Evolutionary conservation across 176 grass and related monocot genomes (phyloP).

Genomic region (Zea luxurians): DNA sequence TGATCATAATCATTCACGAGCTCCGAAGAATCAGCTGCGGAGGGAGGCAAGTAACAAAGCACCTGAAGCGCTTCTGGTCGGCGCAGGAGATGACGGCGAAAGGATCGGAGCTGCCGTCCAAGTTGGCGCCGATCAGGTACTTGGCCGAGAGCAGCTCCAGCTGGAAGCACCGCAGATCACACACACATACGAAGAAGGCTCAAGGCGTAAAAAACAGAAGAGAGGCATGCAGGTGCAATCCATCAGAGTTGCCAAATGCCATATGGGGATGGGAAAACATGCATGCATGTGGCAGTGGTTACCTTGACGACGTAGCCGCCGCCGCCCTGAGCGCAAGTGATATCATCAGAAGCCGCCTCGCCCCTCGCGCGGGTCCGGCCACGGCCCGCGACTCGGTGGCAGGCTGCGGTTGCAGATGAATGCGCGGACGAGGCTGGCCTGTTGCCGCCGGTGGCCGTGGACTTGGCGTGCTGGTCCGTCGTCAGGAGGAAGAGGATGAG

Average conservation of each 20-base stretch:
- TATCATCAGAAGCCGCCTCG: not conserved
- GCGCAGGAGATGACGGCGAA: slow-evolving; percentile 75
- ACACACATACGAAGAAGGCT: not conserved
- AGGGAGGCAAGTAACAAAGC: not conserved
- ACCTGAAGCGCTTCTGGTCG: slow-evolving; percentile 76
- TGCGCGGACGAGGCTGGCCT: not conserved
- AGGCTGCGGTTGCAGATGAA: not conserved
- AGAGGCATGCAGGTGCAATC: not conserved
- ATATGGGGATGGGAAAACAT: not conserved
- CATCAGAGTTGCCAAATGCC: not conserved
- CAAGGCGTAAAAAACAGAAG: not conserved
- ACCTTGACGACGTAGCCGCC: slow-evolving; percentile 52
- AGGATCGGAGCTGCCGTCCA: slow-evolving; percentile 77
- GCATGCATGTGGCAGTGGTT: not conserved
- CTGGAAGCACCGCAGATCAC: slow-evolving; percentile 22
- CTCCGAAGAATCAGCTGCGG: not conserved
- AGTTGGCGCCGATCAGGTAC: slow-evolving; percentile 86
- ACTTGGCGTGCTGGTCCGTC: slow-evolving; percentile 26
- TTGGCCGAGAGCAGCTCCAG: slow-evolving; percentile 90
- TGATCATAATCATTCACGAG: not conserved
- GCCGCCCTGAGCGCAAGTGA: not conserved
- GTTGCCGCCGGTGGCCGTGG: not conserved
- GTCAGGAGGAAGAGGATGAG: slow-evolving; percentile 48
- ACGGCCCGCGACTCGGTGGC: not conserved
- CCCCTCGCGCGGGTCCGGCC: slow-evolving; percentile 6